Evolutionary conservation across 2,329 filamentous ascomycete species (phyloP), one percentile per base, ranked within the genome.

Genomic region (Cladosporium sp.): DNA sequence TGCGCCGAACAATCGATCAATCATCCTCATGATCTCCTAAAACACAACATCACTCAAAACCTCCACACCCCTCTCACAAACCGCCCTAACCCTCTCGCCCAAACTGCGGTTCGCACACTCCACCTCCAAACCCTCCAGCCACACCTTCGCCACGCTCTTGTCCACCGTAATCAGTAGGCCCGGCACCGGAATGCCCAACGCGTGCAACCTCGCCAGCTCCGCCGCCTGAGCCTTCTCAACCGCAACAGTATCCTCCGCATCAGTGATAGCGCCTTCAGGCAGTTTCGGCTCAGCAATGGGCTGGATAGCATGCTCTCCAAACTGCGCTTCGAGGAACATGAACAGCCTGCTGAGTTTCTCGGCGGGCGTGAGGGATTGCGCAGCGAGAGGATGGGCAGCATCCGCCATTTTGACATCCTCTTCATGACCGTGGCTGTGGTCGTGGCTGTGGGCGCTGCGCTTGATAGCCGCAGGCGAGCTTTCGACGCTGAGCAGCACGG

Each of bases 251-350:
- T 79, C 78, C 25, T 63, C 60, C 32, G 79, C 77, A 1, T 67
- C 67, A 21, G 53, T 54, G 4, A 54, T 67, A 18, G 53, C 66
- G 3, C 58, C 63, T 5, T 67, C 65, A 8, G 53, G 28, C 0
- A 82, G 81, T 76, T 88, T 85, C 66, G 80, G 92, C 81, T 74
- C 81, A 25, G 89, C 85, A 70, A 98, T 91, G 5, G 94, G 93
- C 0, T 86, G 83, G 65, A 98, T 88, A 66, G 92, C 89, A 69
- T 95, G 89, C 34, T 87, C 84, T 67, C 95, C 95, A 75, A 99
- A 99, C 77, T 99, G 95, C 2, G 93, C 91, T 82, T 99, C 95
- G 16, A 99, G 89, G 82, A 99, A 97, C 88, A 97, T 91, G 79
- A 96, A 90, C 23, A 99, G 87, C 36, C 94, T 89, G 68, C 90